A percentile compares a stretch with the other conserved stretches of the same genome.
These are phyloP conservation scores for Lecanoromycetidae sp. DNA, from an alignment of 2,329 filamentous ascomycete species.

Conservation along the genomic window DNA sequence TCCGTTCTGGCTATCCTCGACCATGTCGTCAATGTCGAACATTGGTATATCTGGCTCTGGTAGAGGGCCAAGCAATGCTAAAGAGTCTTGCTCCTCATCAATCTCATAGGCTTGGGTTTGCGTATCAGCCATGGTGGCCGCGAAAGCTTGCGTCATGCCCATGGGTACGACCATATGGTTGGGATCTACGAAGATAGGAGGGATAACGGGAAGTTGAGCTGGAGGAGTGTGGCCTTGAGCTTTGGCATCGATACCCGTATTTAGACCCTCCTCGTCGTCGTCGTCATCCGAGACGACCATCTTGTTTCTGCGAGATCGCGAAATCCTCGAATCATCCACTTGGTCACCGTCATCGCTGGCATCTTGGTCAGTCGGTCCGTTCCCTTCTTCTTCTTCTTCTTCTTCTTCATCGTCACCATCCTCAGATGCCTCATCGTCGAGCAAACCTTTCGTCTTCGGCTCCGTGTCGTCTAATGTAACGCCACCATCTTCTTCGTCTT, in stretches of 20 bases:
- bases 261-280: conserved; percentile 32
- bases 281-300: conserved; percentile 57
- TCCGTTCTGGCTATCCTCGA: conserved; percentile 45
- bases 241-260: conserved; percentile 27
- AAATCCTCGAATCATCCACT: conserved; percentile 34
- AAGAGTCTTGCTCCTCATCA: conserved; percentile 36
- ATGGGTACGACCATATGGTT: conserved; percentile 37
- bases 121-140: conserved; percentile 67
- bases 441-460: conserved; percentile 19
- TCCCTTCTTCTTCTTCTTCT: conserved; percentile 18
- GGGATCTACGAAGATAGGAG: conserved; percentile 26
- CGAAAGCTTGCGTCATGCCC: conserved; percentile 80
- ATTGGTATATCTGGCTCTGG: conserved; percentile 46
- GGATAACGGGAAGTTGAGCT: conserved; percentile 7
- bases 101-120: conserved; percentile 26
- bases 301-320: conserved; percentile 38
- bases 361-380: conserved; percentile 22
- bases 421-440: conserved; percentile 24
- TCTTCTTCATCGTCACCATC: conserved; percentile 17
- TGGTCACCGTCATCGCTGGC: conserved; percentile 37
- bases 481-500: conserved; percentile 5
- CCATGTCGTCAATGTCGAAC: conserved; percentile 46
- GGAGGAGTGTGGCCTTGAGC: conserved; percentile 52
- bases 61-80: conserved; percentile 38
- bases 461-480: conserved; percentile 29